Base-by-base conservation (phyloP, 1,284 basidiomycete species). In the Puccinia sorghi region DNA sequence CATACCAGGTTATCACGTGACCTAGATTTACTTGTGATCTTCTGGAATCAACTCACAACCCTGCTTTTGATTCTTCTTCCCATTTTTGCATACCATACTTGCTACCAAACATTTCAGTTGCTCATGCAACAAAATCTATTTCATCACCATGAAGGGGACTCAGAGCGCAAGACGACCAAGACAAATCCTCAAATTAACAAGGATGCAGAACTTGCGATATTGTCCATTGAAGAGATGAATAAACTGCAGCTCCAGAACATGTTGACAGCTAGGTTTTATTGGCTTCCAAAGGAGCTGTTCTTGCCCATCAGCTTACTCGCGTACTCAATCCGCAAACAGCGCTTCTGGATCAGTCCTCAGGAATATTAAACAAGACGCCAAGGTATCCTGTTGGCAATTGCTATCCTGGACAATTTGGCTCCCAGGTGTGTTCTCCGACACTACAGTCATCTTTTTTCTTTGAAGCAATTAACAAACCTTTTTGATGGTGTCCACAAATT, bases 181-280 rank as follows among this genome's bases (percentile, higher is more conserved):
- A 41, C 32, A 39, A 43, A 76, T 22, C 46, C 63, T 11, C 54
- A 46, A 12, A 12, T 76, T 11, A 12, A 39, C n/a, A 54, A 37
- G 27, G 67, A 32, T 67, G 32, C 64, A n/a, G 32, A 66, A 37
- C 20, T 50, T 39, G 61, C 63, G 13, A 67, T 52, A 11, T 41
- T 17, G 8, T 41, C 64, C 13, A 67, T 76, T 25, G 50, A 67
- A 25, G 39, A 20, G 9, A 37, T 56, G 17, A 27, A 76, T 37
- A 67, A 76, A 76, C 52, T 76, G 3, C 73, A 64, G 9, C 25
- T 43, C 41, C 61, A 25, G 12, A 67, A 67, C 48, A 20, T 76
- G 37, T 67, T 76, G 27, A 46, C 37, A 2, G 15, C 15, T 25
- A 20, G 41, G 9, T 76, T 76, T 15, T 54, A 50, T 20, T 66